Conservation (phyloP, 805 yeast genomes). For the Barnettozyma californica region DNA sequence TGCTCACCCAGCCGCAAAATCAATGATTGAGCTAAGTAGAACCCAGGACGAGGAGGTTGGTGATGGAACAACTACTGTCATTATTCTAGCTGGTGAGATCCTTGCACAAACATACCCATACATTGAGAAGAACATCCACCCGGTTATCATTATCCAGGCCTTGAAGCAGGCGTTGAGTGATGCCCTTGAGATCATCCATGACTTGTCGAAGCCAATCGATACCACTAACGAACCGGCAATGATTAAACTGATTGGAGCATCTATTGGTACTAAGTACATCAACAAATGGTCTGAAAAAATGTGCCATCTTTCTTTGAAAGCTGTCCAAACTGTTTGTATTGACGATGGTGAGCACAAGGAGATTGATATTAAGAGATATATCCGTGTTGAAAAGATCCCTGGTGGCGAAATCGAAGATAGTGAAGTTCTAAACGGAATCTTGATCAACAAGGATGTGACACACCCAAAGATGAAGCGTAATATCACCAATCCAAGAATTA, state of each 20-base stretch:
- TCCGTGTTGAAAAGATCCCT: slow-evolving; percentile 90
- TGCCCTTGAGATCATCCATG: slow-evolving; percentile 82
- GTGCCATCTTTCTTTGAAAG: slow-evolving; percentile 83
- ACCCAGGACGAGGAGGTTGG: slow-evolving; percentile 99
- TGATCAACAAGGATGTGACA: slow-evolving; percentile 95
- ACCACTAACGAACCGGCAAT: slow-evolving; percentile 78
- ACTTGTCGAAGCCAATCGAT: slow-evolving; percentile 81
- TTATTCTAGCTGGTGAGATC: slow-evolving; percentile 94
- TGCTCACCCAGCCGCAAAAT: slow-evolving; percentile 98
- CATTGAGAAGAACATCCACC: slow-evolving; percentile 92
- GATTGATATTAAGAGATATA: slow-evolving; percentile 89
- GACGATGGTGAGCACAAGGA: slow-evolving; percentile 64
- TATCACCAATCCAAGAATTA: slow-evolving; percentile 83
- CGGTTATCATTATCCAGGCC: slow-evolving; percentile 93
- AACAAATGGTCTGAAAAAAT: slow-evolving; percentile 85
- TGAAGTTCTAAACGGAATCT: slow-evolving; percentile 81
- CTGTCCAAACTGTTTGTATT: slow-evolving; percentile 77
- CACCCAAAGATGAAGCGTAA: slow-evolving; percentile 96
- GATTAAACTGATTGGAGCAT: slow-evolving; percentile 79
- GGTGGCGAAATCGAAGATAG: slow-evolving; percentile 96
- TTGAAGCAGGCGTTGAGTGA: slow-evolving; percentile 86
- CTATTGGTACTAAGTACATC: slow-evolving; percentile 95
- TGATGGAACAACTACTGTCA: slow-evolving; percentile 97
- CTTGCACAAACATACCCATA: slow-evolving; percentile 93
- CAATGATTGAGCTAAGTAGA: slow-evolving; percentile 94